These are phyloP conservation scores for Knufia petricola DNA, from an alignment of 2,329 filamentous ascomycete genomes.

Conservation along the genomic window DNA sequence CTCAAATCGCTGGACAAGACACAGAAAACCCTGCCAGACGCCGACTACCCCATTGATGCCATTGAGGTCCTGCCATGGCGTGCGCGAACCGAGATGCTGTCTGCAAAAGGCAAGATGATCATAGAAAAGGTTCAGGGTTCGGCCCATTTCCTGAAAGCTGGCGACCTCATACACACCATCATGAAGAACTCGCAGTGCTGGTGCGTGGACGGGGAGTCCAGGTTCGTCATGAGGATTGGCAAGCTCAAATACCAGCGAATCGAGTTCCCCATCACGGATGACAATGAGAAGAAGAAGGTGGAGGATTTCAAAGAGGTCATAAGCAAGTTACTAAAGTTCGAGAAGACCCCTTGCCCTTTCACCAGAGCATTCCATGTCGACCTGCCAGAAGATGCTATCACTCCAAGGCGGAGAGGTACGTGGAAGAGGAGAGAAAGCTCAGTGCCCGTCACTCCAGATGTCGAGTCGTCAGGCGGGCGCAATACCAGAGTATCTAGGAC, in stretches of 20 bases:
- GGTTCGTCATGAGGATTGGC: slow-evolving; percentile 78
- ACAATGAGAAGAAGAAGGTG: slow-evolving; percentile 55
- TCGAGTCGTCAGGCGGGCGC: slow-evolving; percentile 12
- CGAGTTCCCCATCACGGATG: slow-evolving; percentile 60
- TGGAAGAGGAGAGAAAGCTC: slow-evolving; percentile 54
- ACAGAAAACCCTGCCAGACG: slow-evolving; percentile 37
- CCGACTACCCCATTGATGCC: slow-evolving; percentile 41
- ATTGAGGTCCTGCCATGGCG: slow-evolving; percentile 62
- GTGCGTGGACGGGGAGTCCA: slow-evolving; percentile 77
- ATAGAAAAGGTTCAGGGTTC: slow-evolving; percentile 82
- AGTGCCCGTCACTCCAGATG: slow-evolving; percentile 28
- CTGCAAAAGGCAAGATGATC: slow-evolving; percentile 69
- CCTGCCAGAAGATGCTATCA: slow-evolving; percentile 58
- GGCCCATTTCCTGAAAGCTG: slow-evolving; percentile 66
- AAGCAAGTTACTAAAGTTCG: slow-evolving; percentile 66
- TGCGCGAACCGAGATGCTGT: slow-evolving; percentile 67
- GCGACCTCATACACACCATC: slow-evolving; percentile 69
- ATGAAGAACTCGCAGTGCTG: slow-evolving; percentile 85
- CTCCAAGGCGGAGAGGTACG: slow-evolving; percentile 56
- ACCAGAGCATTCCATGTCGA: slow-evolving; percentile 64
- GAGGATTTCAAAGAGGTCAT: slow-evolving; percentile 60
- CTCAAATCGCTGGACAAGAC: slow-evolving; percentile 26
- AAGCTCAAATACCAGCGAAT: slow-evolving; percentile 83
- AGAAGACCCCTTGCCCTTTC: slow-evolving; percentile 82
- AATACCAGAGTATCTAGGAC: slow-evolving; percentile 15